Conservation (phyloP, 2,329 filamentous ascomycete species). For the Coniochaeta sp. region DNA sequence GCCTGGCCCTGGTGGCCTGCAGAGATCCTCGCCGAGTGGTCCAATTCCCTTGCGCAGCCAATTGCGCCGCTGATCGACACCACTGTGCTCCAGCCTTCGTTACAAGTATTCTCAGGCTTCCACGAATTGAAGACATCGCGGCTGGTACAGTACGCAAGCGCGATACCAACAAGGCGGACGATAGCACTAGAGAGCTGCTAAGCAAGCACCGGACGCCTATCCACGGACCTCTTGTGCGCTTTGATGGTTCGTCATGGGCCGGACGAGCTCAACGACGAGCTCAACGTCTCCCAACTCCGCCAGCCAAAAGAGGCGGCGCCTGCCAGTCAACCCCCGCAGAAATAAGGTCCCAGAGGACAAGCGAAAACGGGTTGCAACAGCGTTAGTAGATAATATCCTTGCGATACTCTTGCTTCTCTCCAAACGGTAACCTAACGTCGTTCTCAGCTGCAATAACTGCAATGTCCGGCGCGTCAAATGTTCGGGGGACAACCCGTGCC, state of each 20-base stretch:
- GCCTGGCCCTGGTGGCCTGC: background rate
- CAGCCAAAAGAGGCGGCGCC: slow-evolving; percentile 19
- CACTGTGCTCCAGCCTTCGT: background rate
- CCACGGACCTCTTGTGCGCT: background rate
- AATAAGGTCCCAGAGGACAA: slow-evolving; percentile 38
- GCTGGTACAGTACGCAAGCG: background rate
- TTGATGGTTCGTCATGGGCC: background rate
- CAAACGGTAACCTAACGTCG: background rate
- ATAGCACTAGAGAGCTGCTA: background rate
- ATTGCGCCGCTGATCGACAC: background rate
- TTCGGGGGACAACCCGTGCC: slow-evolving; percentile 40
- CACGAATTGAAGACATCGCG: background rate
- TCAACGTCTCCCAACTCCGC: slow-evolving; percentile 6
- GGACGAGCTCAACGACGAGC: background rate
- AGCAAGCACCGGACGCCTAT: background rate
- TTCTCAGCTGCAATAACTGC: slow-evolving; percentile 42
- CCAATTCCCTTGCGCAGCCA: background rate
- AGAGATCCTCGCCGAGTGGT: background rate
- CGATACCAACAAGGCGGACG: background rate
- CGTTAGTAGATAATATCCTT: slow-evolving; percentile 27
- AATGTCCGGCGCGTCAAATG: slow-evolving; percentile 45
- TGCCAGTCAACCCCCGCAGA: slow-evolving; percentile 42
- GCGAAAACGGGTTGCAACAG: slow-evolving; percentile 40
- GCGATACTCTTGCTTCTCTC: background rate
- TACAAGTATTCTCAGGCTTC: background rate